Evolutionary conservation across 768 basidiomycete species (phyloP).

Genomic region (Suillus tomentosus): DNA sequence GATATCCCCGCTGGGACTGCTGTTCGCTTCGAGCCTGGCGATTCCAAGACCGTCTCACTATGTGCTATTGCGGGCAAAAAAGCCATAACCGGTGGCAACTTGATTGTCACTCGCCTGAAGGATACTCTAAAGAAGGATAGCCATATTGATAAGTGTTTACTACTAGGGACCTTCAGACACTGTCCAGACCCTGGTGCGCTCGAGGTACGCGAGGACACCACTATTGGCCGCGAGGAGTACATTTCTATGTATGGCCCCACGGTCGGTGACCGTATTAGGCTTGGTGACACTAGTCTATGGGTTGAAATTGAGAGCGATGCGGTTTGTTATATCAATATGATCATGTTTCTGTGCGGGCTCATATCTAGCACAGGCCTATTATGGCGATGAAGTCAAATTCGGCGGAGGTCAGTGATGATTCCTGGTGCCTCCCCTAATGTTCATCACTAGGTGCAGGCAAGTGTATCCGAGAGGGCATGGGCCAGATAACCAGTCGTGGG

Average conservation of each 20-base stretch:
- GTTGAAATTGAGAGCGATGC: constrained; percentile 88
- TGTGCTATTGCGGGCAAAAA: constrained; percentile 75
- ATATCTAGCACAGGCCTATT: constrained; percentile 57
- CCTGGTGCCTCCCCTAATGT: neutral
- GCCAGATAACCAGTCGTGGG: constrained; percentile 77
- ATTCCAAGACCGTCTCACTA: constrained; percentile 79
- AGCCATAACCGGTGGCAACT: constrained; percentile 79
- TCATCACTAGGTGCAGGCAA: constrained; percentile 58
- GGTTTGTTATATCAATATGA: constrained; percentile 37
- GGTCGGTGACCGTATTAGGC: constrained; percentile 80
- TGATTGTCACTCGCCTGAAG: constrained; percentile 51
- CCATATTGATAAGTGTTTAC: constrained; percentile 46
- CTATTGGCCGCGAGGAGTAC: constrained; percentile 72
- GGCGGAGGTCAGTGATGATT: constrained; percentile 69
- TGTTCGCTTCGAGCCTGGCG: constrained; percentile 95
- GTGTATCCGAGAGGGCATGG: constrained; percentile 95
- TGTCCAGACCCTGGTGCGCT: constrained; percentile 63
- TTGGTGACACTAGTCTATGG: constrained; percentile 92
- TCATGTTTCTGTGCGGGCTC: neutral
- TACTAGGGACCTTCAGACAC: constrained; percentile 71
- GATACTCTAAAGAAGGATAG: constrained; percentile 43
- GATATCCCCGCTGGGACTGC: constrained; percentile 96
- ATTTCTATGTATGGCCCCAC: constrained; percentile 97
- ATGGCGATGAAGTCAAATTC: constrained; percentile 98
- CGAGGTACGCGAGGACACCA: constrained; percentile 51